These are phyloP conservation scores for Pichia manshurica DNA, from an alignment of 805 yeast genomes.

Conservation along the genomic window DNA sequence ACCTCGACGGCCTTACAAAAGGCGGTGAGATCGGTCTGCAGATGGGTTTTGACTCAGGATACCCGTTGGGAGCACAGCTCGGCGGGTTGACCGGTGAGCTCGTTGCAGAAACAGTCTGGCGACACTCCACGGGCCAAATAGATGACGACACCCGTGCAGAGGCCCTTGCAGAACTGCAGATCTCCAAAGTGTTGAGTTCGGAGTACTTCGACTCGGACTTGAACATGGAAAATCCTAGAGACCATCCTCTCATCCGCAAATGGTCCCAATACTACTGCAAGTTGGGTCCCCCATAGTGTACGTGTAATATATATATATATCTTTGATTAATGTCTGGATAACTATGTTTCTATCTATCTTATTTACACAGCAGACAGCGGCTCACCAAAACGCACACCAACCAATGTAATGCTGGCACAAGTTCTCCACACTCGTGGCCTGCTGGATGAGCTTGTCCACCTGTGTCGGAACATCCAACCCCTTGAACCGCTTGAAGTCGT, in stretches of 20 bases:
- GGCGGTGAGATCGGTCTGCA: conserved; percentile 70
- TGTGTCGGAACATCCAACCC: conserved; percentile 81
- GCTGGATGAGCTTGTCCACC: conserved; percentile 89
- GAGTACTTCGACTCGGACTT: conserved; percentile 49
- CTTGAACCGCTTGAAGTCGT: conserved; percentile 70
- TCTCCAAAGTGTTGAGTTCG: conserved; percentile 50
- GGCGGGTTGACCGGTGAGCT: conserved; percentile 65
- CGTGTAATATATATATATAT: not conserved
- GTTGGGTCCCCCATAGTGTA: not conserved
- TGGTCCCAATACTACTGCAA: conserved; percentile 17
- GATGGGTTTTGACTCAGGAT: conserved; percentile 75
- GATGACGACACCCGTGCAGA: conserved; percentile 16
- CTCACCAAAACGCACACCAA: conserved; percentile 97
- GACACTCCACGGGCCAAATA: conserved; percentile 6
- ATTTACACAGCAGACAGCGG: not conserved
- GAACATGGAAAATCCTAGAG: conserved; percentile 28
- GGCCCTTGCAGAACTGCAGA: conserved; percentile 51
- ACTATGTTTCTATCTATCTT: not conserved
- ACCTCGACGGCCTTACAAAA: conserved; percentile 67
- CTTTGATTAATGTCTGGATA: not conserved
- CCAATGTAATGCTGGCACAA: conserved; percentile 96
- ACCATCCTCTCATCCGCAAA: conserved; percentile 26
- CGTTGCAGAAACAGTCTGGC: conserved; percentile 39
- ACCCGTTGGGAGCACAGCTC: conserved; percentile 64
- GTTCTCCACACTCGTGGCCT: conserved; percentile 94